These are phyloP conservation scores for Penicillium hesseltinei DNA, from an alignment of 2,329 filamentous ascomycete species.

Conservation along the genomic window DNA sequence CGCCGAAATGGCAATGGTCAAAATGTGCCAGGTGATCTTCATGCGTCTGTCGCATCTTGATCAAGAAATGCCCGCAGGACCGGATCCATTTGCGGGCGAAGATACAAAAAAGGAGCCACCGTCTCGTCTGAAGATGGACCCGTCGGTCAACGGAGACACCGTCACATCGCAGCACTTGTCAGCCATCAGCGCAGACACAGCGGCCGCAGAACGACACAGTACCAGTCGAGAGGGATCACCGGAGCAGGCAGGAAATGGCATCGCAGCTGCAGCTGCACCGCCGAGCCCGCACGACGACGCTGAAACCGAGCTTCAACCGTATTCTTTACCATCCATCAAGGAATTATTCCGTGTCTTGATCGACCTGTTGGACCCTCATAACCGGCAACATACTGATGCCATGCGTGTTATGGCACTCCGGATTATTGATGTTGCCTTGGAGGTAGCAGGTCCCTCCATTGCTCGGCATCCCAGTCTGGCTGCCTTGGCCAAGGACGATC, in stretches of 20 bases:
- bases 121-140: constrained; percentile 80
- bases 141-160: constrained; percentile 65
- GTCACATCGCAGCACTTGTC: constrained; percentile 53
- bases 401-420: constrained; percentile 97
- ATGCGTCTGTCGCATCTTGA: constrained; percentile 86
- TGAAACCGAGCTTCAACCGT: constrained; percentile 69
- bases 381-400: constrained; percentile 86
- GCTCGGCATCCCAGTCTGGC: constrained; percentile 87
- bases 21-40: constrained; percentile 99
- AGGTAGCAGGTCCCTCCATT: constrained; percentile 93
- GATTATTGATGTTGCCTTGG: constrained; percentile 94
- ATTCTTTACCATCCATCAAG: constrained; percentile 88
- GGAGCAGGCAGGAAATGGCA: constrained; percentile 34
- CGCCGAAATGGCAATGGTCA: constrained; percentile 95
- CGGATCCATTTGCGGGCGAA: constrained; percentile 61
- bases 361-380: constrained; percentile 88
- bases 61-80: constrained; percentile 67
- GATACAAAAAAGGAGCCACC: constrained; percentile 58
- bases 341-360: constrained; percentile 93
- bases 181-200: constrained; percentile 40
- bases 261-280: constrained; percentile 31
- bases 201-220: constrained; percentile 32
- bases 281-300: constrained; percentile 45
- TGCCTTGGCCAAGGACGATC: constrained; percentile 81
- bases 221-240: constrained; percentile 35